Evolutionary conservation across 2,329 filamentous ascomycete genomes (phyloP), one percentile per base, ranked within the genome.

Genomic region (Cryphonectria radicalis): DNA sequence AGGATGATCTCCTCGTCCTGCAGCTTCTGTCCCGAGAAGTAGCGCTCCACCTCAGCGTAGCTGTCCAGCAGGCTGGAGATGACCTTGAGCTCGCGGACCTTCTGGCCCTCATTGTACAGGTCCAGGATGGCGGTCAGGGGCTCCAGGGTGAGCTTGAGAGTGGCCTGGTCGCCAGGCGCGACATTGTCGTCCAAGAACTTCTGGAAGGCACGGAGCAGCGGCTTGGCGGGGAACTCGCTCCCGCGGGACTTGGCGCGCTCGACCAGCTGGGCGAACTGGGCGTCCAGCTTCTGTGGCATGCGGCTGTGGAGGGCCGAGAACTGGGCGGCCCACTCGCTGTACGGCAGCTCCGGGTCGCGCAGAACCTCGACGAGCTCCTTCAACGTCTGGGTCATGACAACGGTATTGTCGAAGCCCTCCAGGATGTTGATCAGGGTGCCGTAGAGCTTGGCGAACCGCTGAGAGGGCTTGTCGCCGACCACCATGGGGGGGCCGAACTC

Each of bases 241-340:
- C 92, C 90, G 63, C 96, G 90, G 70, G 89, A 84, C 81, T 91
- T 93, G 59, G 94, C 90, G 72, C 93, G 91, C 72, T 98, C 95
- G 67, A 98, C 92, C 62, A 97, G 91, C 77, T 96, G 93, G 17
- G 91, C 90, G 75, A 99, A 91, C 74, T 89, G 90, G 32, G 90
- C 82, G 76, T 98, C 95, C 42, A 99, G 90, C 84, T 95, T 98
- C 80, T 95, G 92, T 0, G 96, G 96, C 93, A 98, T 99, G 77
- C 96, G 93, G 8, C 95, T 93, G 82, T 98, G 95, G n/a, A 99
- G 89, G 32, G 96, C 96, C 65, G 96, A 97, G 76, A 97, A 96
- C 79, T 98, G 94, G 7, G 95, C 93, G 74, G 92, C 94, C 93
- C 95, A 99, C 82, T 99, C 94, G 81, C 95, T 94, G 80, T 96